Percentiles rank a stretch among this genome's conserved stretches.
phyloP scores from a whole-genome alignment of 2,329 filamentous ascomycete genomes.

The Trichocomaceae sp. region DNA sequence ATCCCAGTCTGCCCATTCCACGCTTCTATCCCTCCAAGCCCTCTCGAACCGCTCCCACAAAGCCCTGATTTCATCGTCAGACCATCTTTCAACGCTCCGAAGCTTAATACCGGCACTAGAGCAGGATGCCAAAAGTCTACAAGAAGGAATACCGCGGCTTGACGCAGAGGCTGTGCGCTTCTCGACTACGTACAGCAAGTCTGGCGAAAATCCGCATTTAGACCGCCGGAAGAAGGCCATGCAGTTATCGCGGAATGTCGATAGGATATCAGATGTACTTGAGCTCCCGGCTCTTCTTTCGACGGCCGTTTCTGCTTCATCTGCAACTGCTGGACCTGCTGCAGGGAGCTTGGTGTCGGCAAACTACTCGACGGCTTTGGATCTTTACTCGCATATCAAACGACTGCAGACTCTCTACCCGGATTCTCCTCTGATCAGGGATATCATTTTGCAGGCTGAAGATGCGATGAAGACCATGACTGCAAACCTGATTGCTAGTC shows the following conservation, averaged over 20 bases:
- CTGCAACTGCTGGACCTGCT: constrained; percentile 28
- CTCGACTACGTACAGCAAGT: constrained; percentile 73
- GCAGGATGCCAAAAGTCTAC: constrained; percentile 59
- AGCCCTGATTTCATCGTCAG: constrained; percentile 71
- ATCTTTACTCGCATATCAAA: constrained; percentile 89
- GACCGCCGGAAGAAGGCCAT: constrained; percentile 71
- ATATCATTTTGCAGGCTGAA: constrained; percentile 71
- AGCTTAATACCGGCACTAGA: constrained; percentile 66
- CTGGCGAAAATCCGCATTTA: constrained; percentile 61
- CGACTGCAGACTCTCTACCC: constrained; percentile 78
- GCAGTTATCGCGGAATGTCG: constrained; percentile 76
- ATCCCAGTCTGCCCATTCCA: constrained; percentile 72
- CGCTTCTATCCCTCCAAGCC: constrained; percentile 74
- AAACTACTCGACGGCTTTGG: constrained; percentile 82
- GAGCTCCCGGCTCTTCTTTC: constrained; percentile 81
- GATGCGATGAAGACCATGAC: constrained; percentile 84
- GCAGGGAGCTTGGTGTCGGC: constrained; percentile 47
- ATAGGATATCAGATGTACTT: constrained; percentile 81
- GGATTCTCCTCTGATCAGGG: constrained; percentile 64
- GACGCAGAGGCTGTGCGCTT: constrained; percentile 75
- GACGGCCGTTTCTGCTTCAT: constrained; percentile 54
- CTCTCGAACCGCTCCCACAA: constrained; percentile 87
- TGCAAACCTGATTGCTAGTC: constrained; percentile 68
- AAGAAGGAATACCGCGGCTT: constrained; percentile 66
- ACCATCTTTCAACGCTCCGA: constrained; percentile 66